phyloP scores from a whole-genome alignment of 495 filamentous ascomycete species.

The Trichoderma asperelloides region DNA sequence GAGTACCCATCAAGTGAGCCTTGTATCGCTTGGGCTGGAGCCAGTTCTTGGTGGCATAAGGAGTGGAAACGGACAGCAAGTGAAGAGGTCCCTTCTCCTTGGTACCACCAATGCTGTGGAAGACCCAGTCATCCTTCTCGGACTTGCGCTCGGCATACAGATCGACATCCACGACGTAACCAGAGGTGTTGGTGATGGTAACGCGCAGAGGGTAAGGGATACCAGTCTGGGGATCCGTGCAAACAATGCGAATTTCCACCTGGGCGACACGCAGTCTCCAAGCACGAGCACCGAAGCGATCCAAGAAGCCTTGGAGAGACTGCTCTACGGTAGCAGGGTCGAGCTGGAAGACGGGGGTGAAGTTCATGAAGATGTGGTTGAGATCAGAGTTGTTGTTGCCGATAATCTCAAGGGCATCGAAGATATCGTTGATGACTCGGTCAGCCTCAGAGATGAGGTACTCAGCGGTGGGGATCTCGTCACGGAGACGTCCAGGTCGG shows the following conservation, averaged over 20 bases:
- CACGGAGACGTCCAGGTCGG: conserved; percentile 81
- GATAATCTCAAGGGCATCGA: conserved; percentile 95
- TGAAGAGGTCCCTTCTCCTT: conserved; percentile 96
- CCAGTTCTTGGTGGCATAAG: conserved; percentile 97
- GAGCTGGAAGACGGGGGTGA: conserved; percentile 89
- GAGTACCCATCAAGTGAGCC: conserved; percentile 97
- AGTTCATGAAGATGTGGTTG: conserved; percentile 99
- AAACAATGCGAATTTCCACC: conserved; percentile 96
- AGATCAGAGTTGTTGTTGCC: conserved; percentile 98
- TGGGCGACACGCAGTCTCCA: conserved; percentile 96
- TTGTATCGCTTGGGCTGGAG: conserved; percentile 98
- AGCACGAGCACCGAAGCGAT: conserved; percentile 87
- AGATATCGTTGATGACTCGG: conserved; percentile 91
- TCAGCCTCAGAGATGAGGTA: conserved; percentile 97
- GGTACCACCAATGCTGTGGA: conserved; percentile 93
- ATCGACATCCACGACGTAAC: conserved; percentile 97
- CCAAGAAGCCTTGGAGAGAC: conserved; percentile 88
- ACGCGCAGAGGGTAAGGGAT: conserved; percentile 88
- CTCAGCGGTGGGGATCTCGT: conserved; percentile 94
- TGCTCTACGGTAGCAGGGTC: conserved; percentile 85
- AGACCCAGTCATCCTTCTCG: conserved; percentile 92
- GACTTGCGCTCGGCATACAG: conserved; percentile 96
- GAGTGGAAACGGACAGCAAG: conserved; percentile 77
- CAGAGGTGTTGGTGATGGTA: conserved; percentile 95
- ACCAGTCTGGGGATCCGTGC: conserved; percentile 79